A percentile compares a stretch with the other conserved stretches of the same genome.
phyloP scores from a whole-genome alignment of 73 alveolate species.

The Symbiodinium pilosum region DNA sequence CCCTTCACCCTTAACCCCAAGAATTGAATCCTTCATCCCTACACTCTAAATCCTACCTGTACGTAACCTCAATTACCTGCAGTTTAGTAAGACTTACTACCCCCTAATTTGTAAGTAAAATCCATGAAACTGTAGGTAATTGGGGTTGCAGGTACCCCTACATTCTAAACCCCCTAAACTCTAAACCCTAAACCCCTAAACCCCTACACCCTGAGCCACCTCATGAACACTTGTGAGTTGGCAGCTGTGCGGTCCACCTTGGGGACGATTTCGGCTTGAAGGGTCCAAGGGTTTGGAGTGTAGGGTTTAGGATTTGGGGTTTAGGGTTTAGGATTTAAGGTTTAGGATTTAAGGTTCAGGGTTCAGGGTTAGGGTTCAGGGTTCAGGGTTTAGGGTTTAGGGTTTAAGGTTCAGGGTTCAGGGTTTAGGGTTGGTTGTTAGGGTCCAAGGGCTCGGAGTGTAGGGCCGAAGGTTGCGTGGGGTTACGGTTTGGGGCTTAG shows the following conservation, averaged over 20 bases:
- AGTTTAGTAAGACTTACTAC: too few species aligned
- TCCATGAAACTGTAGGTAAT: too few species aligned
- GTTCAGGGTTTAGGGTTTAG: not conserved
- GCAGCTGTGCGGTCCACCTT: not conserved
- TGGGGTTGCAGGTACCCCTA: too few species aligned
- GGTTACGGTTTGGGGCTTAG: too few species aligned
- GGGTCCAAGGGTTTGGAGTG: too few species aligned
- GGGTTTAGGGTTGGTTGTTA: not conserved
- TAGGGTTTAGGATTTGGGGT: not conserved
- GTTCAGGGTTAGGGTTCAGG: not conserved
- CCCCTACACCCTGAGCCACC: not conserved
- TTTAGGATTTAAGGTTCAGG: not conserved
- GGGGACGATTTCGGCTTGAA: not conserved
- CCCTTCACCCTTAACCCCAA: not conserved
- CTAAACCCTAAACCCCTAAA: not conserved
- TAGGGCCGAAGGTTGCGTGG: too few species aligned
- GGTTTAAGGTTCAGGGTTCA: not conserved
- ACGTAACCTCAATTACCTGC: too few species aligned
- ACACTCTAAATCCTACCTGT: not conserved
- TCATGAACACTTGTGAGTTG: not conserved
- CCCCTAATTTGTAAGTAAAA: too few species aligned
- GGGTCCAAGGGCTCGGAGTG: not conserved
- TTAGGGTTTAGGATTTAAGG: not conserved
- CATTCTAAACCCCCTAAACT: not conserved
- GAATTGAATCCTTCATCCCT: not conserved